These are phyloP conservation scores for Fusarium sp. DNA, from an alignment of 2,329 filamentous ascomycete genomes.

Conservation along the genomic window DNA sequence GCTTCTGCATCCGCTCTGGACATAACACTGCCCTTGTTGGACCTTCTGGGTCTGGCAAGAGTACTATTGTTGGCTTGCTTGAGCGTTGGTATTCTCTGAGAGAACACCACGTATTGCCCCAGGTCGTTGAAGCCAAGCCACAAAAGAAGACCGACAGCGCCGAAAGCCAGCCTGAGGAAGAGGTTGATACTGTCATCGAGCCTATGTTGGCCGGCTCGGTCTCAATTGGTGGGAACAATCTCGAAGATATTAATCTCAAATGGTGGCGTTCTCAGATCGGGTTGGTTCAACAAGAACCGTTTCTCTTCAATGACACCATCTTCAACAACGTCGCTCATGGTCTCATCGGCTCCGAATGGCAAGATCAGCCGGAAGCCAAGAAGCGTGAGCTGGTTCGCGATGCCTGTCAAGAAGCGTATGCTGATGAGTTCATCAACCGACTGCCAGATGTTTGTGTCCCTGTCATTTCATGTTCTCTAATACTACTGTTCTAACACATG, in stretches of 20 bases:
- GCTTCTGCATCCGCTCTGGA: conserved; percentile 66
- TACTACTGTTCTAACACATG: not conserved
- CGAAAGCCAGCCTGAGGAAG: not conserved
- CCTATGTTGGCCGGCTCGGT: conserved; percentile 17
- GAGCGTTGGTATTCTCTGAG: conserved; percentile 73
- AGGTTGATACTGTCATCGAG: not conserved
- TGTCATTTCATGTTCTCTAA: conserved; percentile 17
- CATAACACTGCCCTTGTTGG: conserved; percentile 78
- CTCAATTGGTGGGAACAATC: not conserved
- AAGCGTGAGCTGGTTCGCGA: conserved; percentile 59
- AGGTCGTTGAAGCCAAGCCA: conserved; percentile 10
- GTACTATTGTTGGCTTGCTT: conserved; percentile 74
- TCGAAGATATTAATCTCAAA: conserved; percentile 38
- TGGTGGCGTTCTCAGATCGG: conserved; percentile 45
- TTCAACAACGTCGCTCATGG: conserved; percentile 63
- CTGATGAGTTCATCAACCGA: conserved; percentile 65
- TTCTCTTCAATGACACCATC: conserved; percentile 65
- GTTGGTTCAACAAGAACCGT: conserved; percentile 68
- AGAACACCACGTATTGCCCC: conserved; percentile 26
- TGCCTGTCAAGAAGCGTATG: conserved; percentile 66
- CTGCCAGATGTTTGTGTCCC: conserved; percentile 56
- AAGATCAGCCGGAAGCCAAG: conserved; percentile 55
- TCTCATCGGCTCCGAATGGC: conserved; percentile 55
- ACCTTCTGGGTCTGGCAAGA: conserved; percentile 76
- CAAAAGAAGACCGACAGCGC: not conserved